Base-by-base conservation (phyloP, 164 flowering plant genomes). In the Nymphaea colorata region DNA sequence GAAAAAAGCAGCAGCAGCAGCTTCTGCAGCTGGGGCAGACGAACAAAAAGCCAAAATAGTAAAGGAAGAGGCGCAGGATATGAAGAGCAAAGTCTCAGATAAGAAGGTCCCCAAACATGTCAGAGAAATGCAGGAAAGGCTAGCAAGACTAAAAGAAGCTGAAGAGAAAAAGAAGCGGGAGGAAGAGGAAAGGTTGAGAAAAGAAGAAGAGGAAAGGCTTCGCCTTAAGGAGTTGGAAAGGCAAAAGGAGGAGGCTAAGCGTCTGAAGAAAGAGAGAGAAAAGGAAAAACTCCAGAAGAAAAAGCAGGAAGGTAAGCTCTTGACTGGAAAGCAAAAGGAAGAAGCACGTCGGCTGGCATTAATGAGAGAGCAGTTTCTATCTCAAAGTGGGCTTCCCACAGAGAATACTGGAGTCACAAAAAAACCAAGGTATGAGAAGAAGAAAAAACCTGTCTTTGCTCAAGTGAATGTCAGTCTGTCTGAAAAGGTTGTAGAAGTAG, bases 111-210 rank as follows among this genome's bases (percentile, higher is more conserved):
- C 99, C 6, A 95, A 92, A 77, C 93, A 86, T 79, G 95, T 95
- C 5, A 87, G 96, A 75, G 98, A 95, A 83, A 95, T 92, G 97
- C 99, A 90, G 71, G 98, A 95, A 76, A 84, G 84, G 65, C 76
- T 95, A 64, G 94, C 96, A 41, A 83, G 87, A 75, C 77, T 82
- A n/a, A 83, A 86, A 76, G 99, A 92, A 73, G 85, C 84, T 5
- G 98, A 90, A 71, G 98, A 95, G 78, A 85, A 79, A 75, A 79
- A 81, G 78, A 84, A 82, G 71, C 85, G 82, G 76, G 99, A 95
- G 78, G 96, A 90, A 68, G 98, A 92, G 76, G 99, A 95, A 80
- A 85, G 66, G 75, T 65, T 81, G 64, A 86, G 86, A 77, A 88
- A 81, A 78, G 99, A 95, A 74, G 98, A 95, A 70, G 99, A 95